Base-by-base conservation (phyloP, 202 grass and related monocot species). In the Schoenoplectus triqueter region DNA sequence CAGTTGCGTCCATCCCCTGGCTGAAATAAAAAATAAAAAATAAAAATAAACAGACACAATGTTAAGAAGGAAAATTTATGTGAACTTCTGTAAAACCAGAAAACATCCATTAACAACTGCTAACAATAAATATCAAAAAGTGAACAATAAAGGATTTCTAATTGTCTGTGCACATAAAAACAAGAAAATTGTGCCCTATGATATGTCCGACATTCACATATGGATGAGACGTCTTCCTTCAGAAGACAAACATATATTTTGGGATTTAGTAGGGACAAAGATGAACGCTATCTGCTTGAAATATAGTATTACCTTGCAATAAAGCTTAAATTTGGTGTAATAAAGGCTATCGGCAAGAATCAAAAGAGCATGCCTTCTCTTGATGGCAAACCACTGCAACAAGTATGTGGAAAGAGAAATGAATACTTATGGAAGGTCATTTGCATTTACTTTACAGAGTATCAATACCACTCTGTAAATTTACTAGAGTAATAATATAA, bases 281-380 rank as follows among this genome's bases (percentile, higher is more conserved):
- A 15, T 41, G 3, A 74, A 7, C 59, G 14, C 31, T 59, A 42
- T n/a, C 48, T 78, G 20, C 22, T 78, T 60, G 52, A 82, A 82
- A 57, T 82, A 19, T 41, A 54, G 63, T 41, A 69, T 90, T 86
- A 99, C 96, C 96, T 94, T 99, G 96, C 96, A 99, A 86, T 95
- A 99, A 61, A 94, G 87, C 88, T 95, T 99, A 88, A 99, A 99
- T 84, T 99, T 99, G 66, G 84, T 99, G 84, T 99, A 95, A 87
- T 99, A 99, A 82, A 99, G 91, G 69, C 44, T 94, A 85, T 99
- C 96, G 3, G 91, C 91, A 68, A 99, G 75, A 94, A 99, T 95
- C 90, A 95, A 62, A 78, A 99, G 93, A 87, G 96, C 93, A 63
- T 99, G 96, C 84, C 88, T 88, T 61, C 96, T 85, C 17, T 89